phyloP scores from a whole-genome alignment of 371 early-diverging fungal genomes.

The Cokeromyces recurvatus region DNA sequence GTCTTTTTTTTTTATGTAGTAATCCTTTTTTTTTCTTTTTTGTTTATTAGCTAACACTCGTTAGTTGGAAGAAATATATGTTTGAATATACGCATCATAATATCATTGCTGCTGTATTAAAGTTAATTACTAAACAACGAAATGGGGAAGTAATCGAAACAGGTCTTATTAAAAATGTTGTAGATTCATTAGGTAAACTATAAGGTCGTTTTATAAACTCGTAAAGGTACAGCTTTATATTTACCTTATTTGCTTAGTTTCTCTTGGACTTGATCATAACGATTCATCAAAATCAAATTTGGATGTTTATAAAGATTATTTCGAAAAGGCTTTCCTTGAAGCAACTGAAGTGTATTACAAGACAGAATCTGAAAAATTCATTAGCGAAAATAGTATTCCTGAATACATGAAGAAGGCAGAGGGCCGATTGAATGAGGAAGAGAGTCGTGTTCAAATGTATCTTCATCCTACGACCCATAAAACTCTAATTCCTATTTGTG shows the following conservation, averaged over 20 bases:
- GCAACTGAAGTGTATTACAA: constrained; percentile 84
- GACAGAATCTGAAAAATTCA: constrained; percentile 79
- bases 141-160: constrained; percentile 89
- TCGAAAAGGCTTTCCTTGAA: constrained; percentile 76
- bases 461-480: constrained; percentile 78
- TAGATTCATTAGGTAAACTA: constrained; percentile 78
- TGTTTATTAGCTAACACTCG: constrained; percentile 63
- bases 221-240: too few relatives aligned
- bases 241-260: constrained; percentile 44
- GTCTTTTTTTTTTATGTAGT: too few relatives aligned
- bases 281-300: constrained; percentile 76
- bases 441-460: constrained; percentile 81
- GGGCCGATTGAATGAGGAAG: constrained; percentile 82
- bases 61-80: constrained; percentile 85
- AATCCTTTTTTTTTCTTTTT: background rate
- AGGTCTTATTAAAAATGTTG: constrained; percentile 81
- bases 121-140: constrained; percentile 79
- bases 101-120: constrained; percentile 80
- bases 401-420: constrained; percentile 95
- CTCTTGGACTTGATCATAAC: constrained; percentile 79
- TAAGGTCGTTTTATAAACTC: too few relatives aligned
- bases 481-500: constrained; percentile 76
- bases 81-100: constrained; percentile 75
- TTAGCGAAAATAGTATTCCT: constrained; percentile 80
- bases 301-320: constrained; percentile 82